phyloP scores from a whole-genome alignment of 441 rosid genomes.

The Adansonia gregorii region DNA sequence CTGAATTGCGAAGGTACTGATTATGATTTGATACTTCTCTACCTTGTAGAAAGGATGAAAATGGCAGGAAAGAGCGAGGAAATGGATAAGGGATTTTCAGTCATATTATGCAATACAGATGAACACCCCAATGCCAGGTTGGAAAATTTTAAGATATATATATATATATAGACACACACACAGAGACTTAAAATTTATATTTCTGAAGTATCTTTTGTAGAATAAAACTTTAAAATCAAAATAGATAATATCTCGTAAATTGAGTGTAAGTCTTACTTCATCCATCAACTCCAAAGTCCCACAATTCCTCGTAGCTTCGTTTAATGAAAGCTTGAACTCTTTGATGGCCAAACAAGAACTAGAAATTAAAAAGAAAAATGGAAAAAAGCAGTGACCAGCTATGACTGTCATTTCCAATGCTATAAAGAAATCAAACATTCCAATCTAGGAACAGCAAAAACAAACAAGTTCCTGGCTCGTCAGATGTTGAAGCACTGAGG shows the following conservation, averaged over 20 bases:
- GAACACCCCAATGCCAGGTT: too few species aligned
- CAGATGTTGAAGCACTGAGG: not conserved
- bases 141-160: too few species aligned
- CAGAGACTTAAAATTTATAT: too few species aligned
- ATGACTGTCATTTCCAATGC: not conserved
- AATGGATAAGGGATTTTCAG: not conserved
- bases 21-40: not conserved
- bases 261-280: too few species aligned
- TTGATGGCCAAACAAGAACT: not conserved
- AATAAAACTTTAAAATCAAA: too few species aligned
- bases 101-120: not conserved
- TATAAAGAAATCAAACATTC: not conserved
- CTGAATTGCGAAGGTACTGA: not conserved
- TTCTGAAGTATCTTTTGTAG: too few species aligned
- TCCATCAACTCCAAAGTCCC: not conserved
- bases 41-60: not conserved
- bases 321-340: not conserved
- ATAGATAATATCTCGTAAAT: too few species aligned
- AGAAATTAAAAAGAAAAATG: not conserved
- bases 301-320: not conserved
- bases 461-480: not conserved
- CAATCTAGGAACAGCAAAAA: not conserved
- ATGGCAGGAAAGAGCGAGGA: not conserved
- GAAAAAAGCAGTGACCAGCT: not conserved
- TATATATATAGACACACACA: too few species aligned